A percentile compares a stretch with the other conserved stretches of the same genome.
Conservation (phyloP, 495 filamentous ascomycete genomes). For the Xylaria longipes region DNA sequence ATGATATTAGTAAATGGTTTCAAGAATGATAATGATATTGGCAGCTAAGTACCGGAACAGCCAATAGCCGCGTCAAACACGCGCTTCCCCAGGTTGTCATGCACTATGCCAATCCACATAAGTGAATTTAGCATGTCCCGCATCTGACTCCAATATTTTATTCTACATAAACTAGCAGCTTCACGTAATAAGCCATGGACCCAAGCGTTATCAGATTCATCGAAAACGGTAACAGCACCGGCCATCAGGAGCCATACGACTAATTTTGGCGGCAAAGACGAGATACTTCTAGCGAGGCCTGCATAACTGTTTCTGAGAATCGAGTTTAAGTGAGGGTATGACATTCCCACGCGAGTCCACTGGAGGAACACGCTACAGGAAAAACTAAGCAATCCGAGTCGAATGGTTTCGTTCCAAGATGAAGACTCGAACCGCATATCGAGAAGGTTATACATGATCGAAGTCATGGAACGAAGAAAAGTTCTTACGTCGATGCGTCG, state of each 20-base stretch:
- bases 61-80: slow-evolving; percentile 13
- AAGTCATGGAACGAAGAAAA: slow-evolving; percentile 46
- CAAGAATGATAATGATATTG: neutral
- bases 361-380: slow-evolving; percentile 48
- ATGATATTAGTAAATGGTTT: neutral
- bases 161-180: neutral
- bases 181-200: neutral
- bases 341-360: slow-evolving; percentile 38
- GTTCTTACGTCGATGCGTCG: slow-evolving; percentile 37
- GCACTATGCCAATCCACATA: slow-evolving; percentile 44
- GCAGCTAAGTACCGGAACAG: neutral
- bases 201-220: neutral
- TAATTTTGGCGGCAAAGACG: neutral
- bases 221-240: neutral
- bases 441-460: slow-evolving; percentile 53
- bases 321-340: slow-evolving; percentile 36
- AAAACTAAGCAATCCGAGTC: slow-evolving; percentile 50
- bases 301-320: neutral
- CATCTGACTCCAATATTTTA: neutral
- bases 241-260: neutral
- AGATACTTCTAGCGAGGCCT: neutral
- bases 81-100: slow-evolving; percentile 37
- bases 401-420: slow-evolving; percentile 45
- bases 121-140: slow-evolving; percentile 31
- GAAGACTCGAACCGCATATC: slow-evolving; percentile 36